phyloP scores from a whole-genome alignment of 371 early-diverging fungal genomes.

The Rhizopus microsporus region DNA sequence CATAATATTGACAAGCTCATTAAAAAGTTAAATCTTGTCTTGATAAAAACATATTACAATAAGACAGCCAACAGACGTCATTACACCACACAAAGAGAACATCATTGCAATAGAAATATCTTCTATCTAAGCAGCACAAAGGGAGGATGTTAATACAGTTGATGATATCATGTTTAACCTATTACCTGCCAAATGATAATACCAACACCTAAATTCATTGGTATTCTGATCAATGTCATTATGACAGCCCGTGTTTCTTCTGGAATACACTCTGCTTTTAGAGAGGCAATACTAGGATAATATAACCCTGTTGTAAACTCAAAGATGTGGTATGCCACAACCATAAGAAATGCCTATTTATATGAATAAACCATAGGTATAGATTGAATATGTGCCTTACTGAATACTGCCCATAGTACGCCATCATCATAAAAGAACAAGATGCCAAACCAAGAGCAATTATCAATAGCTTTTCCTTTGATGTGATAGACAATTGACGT shows the following conservation, averaged over 20 bases:
- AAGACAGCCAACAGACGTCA: slow-evolving; percentile 23
- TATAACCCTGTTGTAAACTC: slow-evolving; percentile 78
- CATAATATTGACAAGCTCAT: no score
- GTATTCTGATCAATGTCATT: slow-evolving; percentile 76
- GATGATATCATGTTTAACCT: neutral
- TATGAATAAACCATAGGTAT: neutral
- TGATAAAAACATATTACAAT: slow-evolving; percentile 22
- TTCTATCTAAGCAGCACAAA: slow-evolving; percentile 16
- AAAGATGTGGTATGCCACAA: slow-evolving; percentile 51
- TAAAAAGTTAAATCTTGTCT: no score
- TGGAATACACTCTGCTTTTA: slow-evolving; percentile 70
- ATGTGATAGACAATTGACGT: slow-evolving; percentile 14
- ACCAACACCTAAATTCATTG: slow-evolving; percentile 79
- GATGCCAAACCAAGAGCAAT: slow-evolving; percentile 39
- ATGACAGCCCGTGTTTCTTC: slow-evolving; percentile 75
- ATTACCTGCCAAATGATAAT: slow-evolving; percentile 63
- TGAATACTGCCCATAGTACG: slow-evolving; percentile 28
- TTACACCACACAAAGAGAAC: slow-evolving; percentile 27
- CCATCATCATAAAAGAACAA: slow-evolving; percentile 38
- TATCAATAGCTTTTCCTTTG: slow-evolving; percentile 29
- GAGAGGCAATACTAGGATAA: slow-evolving; percentile 70
- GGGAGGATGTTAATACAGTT: neutral
- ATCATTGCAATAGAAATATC: slow-evolving; percentile 19
- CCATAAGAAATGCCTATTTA: slow-evolving; percentile 15
- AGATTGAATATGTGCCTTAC: slow-evolving; percentile 22